Percentiles rank a stretch among this genome's conserved stretches.
phyloP scores from a whole-genome alignment of 495 filamentous ascomycete species.

The Lepidopterella palustris region DNA sequence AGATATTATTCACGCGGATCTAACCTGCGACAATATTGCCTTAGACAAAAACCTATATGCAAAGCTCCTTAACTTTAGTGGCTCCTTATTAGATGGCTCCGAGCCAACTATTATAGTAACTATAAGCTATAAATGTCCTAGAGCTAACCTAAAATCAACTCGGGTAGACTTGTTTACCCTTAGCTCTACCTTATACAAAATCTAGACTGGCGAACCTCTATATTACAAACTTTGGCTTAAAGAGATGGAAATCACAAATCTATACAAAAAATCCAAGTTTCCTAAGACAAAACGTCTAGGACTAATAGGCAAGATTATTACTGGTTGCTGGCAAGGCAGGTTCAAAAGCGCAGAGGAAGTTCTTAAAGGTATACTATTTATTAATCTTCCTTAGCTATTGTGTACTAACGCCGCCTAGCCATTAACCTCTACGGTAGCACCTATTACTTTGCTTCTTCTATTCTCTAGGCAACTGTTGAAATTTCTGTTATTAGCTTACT shows the following conservation, averaged over 20 bases:
- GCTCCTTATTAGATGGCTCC: constrained; percentile 31
- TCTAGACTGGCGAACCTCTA: constrained; percentile 27
- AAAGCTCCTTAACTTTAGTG: constrained; percentile 33
- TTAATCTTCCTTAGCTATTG: not conserved
- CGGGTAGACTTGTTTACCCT: constrained; percentile 33
- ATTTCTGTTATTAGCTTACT: not conserved
- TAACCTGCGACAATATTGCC: constrained; percentile 28
- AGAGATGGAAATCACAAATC: constrained; percentile 18
- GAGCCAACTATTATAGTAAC: constrained; percentile 21
- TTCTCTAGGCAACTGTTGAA: not conserved
- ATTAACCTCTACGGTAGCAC: not conserved
- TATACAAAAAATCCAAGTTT: constrained; percentile 3
- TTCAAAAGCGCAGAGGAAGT: constrained; percentile 8
- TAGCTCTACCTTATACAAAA: constrained; percentile 34
- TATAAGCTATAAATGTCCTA: constrained; percentile 15
- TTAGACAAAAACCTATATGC: constrained; percentile 28
- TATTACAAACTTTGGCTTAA: constrained; percentile 26
- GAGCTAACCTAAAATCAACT: constrained; percentile 6
- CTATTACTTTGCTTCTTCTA: not conserved
- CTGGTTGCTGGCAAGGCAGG: constrained; percentile 11
- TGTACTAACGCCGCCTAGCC: not conserved
- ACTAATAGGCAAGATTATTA: constrained; percentile 10
- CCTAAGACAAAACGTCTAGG: constrained; percentile 9
- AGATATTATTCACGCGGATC: constrained; percentile 27
- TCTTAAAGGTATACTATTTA: not conserved